Percentiles rank a stretch among this genome's conserved stretches.
phyloP scores from a whole-genome alignment of 306 rosid genomes.

The Argentina anserina region DNA sequence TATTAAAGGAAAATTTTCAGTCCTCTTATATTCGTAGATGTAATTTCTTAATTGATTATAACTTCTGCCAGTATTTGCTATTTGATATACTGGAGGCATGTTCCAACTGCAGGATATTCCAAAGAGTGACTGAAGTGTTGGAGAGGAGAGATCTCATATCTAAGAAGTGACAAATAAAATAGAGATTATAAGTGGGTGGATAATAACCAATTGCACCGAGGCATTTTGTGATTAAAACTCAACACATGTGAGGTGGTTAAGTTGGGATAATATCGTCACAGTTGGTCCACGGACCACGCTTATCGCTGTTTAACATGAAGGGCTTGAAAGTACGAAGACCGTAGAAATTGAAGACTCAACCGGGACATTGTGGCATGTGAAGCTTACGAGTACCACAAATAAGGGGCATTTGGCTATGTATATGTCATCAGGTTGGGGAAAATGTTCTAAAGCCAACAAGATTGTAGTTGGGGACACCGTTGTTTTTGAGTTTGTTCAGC shows the following conservation, averaged over 20 bases:
- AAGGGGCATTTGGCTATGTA: not conserved
- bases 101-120: constrained; percentile 5
- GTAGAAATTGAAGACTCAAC: not conserved
- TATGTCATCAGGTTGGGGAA: not conserved
- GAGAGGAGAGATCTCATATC: too few species aligned
- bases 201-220: too few species aligned
- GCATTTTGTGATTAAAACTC: too few species aligned
- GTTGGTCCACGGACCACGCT: too few species aligned
- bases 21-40: not conserved
- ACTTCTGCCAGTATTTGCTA: not conserved
- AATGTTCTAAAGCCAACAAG: constrained; percentile 4
- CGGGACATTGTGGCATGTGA: not conserved
- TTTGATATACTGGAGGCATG: not conserved
- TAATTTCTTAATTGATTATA: not conserved
- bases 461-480: not conserved
- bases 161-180: too few species aligned
- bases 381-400: not conserved
- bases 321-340: not conserved
- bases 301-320: too few species aligned
- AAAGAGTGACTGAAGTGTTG: too few species aligned
- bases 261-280: too few species aligned
- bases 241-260: too few species aligned
- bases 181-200: too few species aligned
- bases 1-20: not conserved
- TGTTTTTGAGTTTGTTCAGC: constrained; percentile 6